Conservation (phyloP, 805 yeast genomes). For the Ogataea glucozyma region DNA sequence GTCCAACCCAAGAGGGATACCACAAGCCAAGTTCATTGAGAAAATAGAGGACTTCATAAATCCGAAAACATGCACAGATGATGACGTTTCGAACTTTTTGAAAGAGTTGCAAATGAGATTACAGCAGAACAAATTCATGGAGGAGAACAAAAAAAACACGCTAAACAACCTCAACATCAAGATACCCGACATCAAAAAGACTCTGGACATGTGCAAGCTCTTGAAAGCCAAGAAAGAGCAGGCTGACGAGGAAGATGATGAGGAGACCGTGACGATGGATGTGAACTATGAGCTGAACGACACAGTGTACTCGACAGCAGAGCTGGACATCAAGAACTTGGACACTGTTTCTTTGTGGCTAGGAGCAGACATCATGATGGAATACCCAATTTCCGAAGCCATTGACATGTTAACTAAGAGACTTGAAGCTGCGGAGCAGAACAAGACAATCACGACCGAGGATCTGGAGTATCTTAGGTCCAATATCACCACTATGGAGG, state of each 20-base stretch:
- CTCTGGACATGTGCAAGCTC: conserved; percentile 70
- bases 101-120: conserved; percentile 80
- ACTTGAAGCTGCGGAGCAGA: conserved; percentile 60
- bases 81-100: conserved; percentile 48
- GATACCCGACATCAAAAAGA: conserved; percentile 90
- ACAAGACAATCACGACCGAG: conserved; percentile 64
- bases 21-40: conserved; percentile 92
- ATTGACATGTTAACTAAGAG: conserved; percentile 63
- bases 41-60: conserved; percentile 75
- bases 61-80: conserved; percentile 34
- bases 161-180: conserved; percentile 58
- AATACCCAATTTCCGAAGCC: conserved; percentile 90
- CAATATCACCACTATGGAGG: conserved; percentile 96
- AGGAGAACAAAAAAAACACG: conserved; percentile 51
- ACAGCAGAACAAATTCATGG: conserved; percentile 91
- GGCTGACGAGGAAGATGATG: conserved; percentile 21
- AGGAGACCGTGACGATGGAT: conserved; percentile 43
- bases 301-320: conserved; percentile 85
- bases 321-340: conserved; percentile 56
- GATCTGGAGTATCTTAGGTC: conserved; percentile 84
- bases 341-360: conserved; percentile 81
- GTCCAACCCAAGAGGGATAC: conserved; percentile 91
- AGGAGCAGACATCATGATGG: conserved; percentile 98
- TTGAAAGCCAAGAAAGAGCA: conserved; percentile 50
- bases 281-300: conserved; percentile 93